A percentile compares a stretch with the other conserved stretches of the same genome.
These are phyloP conservation scores for Bruguiera gymnorhiza DNA, from an alignment of 345 rosid genomes.

Conservation along the genomic window DNA sequence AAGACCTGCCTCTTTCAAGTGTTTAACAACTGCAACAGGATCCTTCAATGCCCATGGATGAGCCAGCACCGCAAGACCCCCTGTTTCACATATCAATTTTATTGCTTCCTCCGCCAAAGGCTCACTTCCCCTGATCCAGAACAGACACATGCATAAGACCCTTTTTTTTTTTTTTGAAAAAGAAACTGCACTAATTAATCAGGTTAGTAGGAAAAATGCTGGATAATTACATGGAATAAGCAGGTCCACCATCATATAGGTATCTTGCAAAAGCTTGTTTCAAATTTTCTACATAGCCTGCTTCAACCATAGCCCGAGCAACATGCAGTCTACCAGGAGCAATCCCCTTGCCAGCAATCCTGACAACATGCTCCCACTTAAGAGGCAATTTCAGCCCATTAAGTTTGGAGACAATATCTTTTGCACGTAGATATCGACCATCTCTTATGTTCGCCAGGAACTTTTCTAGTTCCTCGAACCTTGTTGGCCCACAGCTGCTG, in stretches of 20 bases:
- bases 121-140: slow-evolving; percentile 68
- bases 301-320: slow-evolving; percentile 95
- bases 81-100: slow-evolving; percentile 61
- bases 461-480: slow-evolving; percentile 59
- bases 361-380: slow-evolving; percentile 81
- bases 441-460: slow-evolving; percentile 72
- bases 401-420: slow-evolving; percentile 66
- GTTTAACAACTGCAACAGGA: slow-evolving; percentile 55
- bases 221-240: slow-evolving; percentile 64
- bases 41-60: slow-evolving; percentile 97
- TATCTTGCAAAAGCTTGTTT: slow-evolving; percentile 85
- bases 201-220: not conserved
- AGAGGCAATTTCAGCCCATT: slow-evolving; percentile 81
- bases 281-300: slow-evolving; percentile 76
- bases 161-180: not conserved
- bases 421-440: slow-evolving; percentile 82
- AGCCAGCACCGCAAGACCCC: slow-evolving; percentile 93
- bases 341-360: slow-evolving; percentile 84
- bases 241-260: slow-evolving; percentile 90
- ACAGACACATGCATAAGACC: slow-evolving; percentile 6
- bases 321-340: slow-evolving; percentile 96
- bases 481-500: slow-evolving; percentile 77
- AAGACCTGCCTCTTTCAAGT: slow-evolving; percentile 79
- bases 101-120: slow-evolving; percentile 80
- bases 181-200: slow-evolving; percentile 5